phyloP scores from a whole-genome alignment of 805 yeast species.

The Peterozyma xylosa region DNA sequence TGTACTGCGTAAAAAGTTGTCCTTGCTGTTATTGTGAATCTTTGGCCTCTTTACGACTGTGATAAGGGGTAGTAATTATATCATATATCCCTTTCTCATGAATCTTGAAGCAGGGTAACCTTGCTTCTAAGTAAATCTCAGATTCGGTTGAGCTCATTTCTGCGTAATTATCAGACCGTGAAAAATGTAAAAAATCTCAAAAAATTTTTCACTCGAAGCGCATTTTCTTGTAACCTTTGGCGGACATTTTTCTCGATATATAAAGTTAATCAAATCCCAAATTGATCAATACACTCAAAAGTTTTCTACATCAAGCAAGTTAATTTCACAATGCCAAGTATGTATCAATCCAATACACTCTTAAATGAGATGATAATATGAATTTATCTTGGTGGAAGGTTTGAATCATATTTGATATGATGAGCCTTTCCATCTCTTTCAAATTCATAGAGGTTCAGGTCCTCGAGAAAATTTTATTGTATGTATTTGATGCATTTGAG shows the following conservation, averaged over 20 bases:
- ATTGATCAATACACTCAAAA: background rate
- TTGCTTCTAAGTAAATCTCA: no score
- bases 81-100: no score
- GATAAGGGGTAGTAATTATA: no score
- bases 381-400: background rate
- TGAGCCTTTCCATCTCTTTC: background rate
- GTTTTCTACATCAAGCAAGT: conserved; percentile 7
- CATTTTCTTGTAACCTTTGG: background rate
- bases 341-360: conserved; percentile 22
- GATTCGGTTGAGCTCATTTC: no score
- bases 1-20: no score
- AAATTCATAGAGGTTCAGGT: conserved; percentile 57
- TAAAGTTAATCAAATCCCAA: background rate
- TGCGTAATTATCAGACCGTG: no score
- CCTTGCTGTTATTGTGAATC: no score
- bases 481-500: background rate
- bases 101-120: no score
- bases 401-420: conserved; percentile 1
- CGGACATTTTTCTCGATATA: background rate
- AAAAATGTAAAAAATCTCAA: no score
- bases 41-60: no score
- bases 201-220: no score
- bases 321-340: conserved; percentile 56
- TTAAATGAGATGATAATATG: conserved; percentile 4
- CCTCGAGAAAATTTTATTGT: conserved; percentile 33